Conservation (phyloP, 2,329 filamentous ascomycete species). For the Fusarium irregulare region DNA sequence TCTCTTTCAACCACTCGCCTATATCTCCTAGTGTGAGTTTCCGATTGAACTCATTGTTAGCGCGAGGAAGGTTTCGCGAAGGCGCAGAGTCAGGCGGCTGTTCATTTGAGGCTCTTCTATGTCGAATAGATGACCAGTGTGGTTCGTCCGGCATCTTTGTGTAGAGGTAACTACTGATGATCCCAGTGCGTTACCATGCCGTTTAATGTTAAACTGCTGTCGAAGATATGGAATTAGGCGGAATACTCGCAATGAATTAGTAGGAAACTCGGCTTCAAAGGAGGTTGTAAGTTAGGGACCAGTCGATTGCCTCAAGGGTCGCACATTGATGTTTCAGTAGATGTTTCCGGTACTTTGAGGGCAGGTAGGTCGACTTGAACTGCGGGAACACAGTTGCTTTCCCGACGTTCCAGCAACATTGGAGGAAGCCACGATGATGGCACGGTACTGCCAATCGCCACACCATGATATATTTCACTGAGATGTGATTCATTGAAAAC, state of each 20-base stretch:
- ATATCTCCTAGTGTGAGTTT: conserved; percentile 37
- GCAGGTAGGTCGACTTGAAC: neutral
- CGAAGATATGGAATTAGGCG: neutral
- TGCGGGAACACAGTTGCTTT: neutral
- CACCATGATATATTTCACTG: neutral
- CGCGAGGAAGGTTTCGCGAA: neutral
- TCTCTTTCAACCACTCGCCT: conserved; percentile 55
- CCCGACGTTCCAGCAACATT: neutral
- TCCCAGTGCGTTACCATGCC: neutral
- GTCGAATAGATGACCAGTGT: conserved; percentile 24
- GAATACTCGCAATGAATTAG: neutral
- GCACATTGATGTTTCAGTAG: neutral
- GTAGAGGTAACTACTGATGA: neutral
- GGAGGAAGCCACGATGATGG: neutral
- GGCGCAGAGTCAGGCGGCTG: neutral
- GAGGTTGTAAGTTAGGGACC: neutral
- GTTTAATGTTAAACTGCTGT: neutral
- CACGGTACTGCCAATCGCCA: neutral
- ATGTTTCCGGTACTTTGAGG: neutral
- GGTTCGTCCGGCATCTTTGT: conserved; percentile 8
- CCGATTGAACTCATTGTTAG: neutral
- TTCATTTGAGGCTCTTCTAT: neutral
- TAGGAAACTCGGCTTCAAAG: neutral
- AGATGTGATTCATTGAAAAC: neutral
- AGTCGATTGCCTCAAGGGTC: neutral